Conservation (phyloP, 1,284 basidiomycete genomes). For the Ustilago nuda region DNA sequence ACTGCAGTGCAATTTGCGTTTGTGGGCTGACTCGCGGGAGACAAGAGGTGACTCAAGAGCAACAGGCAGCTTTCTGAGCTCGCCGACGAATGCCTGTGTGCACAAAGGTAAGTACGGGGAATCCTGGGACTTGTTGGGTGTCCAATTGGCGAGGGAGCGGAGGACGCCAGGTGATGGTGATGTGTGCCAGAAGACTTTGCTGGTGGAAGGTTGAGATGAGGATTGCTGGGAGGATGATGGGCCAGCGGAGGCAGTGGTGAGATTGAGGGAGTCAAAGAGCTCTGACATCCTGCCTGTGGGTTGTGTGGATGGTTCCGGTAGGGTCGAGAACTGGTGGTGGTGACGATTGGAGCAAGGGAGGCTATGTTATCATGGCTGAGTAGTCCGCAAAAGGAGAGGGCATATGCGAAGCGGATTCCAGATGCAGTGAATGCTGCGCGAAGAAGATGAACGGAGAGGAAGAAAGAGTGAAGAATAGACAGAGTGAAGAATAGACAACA, state of each 20-base stretch:
- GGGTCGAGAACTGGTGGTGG: background rate
- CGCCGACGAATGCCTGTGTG: conserved; percentile 51
- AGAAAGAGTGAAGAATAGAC: background rate
- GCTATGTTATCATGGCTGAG: conserved; percentile 27
- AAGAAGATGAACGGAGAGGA: background rate
- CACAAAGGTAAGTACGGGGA: conserved; percentile 44
- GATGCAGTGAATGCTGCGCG: background rate
- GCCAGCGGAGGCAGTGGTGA: conserved; percentile 28
- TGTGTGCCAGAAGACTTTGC: conserved; percentile 52
- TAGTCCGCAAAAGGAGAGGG: background rate
- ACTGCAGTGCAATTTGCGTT: conserved; percentile 24
- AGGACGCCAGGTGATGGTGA: conserved; percentile 47
- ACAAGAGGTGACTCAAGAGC: conserved; percentile 38
- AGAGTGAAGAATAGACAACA: background rate
- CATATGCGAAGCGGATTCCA: background rate
- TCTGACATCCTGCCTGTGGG: conserved; percentile 36
- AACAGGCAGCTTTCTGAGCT: conserved; percentile 43
- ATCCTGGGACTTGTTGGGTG: conserved; percentile 38
- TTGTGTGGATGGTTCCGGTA: background rate
- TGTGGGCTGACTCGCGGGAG: conserved; percentile 17
- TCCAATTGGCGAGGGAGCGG: conserved; percentile 31
- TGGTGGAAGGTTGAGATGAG: conserved; percentile 46
- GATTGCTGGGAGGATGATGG: conserved; percentile 46
- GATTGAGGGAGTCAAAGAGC: conserved; percentile 53
- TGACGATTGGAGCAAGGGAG: background rate